Evolutionary conservation across 2,329 filamentous ascomycete genomes (phyloP), one percentile per base, ranked within the genome.

Genomic region (Sporothrix schenckii): DNA sequence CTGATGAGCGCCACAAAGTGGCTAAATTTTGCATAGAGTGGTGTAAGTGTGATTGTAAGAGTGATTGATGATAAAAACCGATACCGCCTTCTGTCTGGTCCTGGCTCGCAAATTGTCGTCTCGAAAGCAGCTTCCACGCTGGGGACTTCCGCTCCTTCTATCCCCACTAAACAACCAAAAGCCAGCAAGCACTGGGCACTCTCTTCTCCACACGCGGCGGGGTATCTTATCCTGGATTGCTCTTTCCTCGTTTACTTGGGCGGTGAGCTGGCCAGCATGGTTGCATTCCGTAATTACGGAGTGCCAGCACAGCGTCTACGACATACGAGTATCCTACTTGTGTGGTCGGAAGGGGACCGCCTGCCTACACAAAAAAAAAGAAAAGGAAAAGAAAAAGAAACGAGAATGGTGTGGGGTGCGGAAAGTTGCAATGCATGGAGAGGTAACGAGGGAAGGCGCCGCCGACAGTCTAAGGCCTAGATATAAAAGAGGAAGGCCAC

Each of bases 251-350:
- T n/a, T 54, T 27, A 24, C n/a, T 30, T 47, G 53, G 52, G 53
- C 66, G 66, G 66, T 68, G 66, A 58, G 66, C 52, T 58, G 53
- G 52, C 34, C 41, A 50, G 39, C 14, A 47, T 58, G 6, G 66
- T 58, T 65, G 61, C 61, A 65, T 50, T 13, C 14, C 50, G 24
- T 50, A n/a, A n/a, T n/a, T n/a, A 50, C 61, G 44, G 61, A 65
- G 47, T 50, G 44, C 61, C 61, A 24, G 61, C 61, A 65, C 61
- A 65, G 21, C 27, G 44, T 47, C 58, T 13, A 11, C 9, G 16
- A 5, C 9, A 2, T 34, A 19, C 14, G 34, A 34, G 53, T 7
- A 56, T 56, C 13, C 16, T 56, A n/a, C 14, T 27, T 56, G 11
- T 27, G 30, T 41, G 54, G 16, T 16, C 21, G 30, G 19, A 30